Base-by-base conservation (phyloP, 1,284 basidiomycete genomes). In the Ganoderma lucidum region DNA sequence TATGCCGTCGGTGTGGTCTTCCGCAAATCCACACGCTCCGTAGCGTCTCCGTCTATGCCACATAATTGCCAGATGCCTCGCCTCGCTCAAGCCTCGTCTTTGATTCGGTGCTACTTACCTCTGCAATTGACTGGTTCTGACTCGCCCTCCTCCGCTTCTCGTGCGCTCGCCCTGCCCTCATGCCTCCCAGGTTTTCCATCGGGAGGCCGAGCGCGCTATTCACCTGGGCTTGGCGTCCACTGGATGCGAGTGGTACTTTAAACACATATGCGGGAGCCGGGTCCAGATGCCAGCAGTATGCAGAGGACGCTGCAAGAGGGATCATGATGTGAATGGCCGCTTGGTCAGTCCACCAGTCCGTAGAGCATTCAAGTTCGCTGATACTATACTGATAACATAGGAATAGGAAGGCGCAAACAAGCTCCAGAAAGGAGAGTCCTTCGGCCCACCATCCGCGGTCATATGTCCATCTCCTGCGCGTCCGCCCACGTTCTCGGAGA, bases 1-100 rank as follows among this genome's bases (percentile, higher is more conserved):
- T 66, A 62, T 68, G 58, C 62, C 69, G 62, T 53, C 37, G 56
- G 39, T 37, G 62, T 64, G 71, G 69, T 60, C 66, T 62, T 68
- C 71, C 71, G 69, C 48, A 42, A 9, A 41, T 41, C 39, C 39
- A 9, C 39, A 41, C 32, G 17, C 58, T 68, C 71, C 71, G 71
- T 19, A 19, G 35, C 56, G 35, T 35, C 39, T 66, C 63, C 63
- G 65, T 37, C 23, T 44, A 61, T 59, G 39, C 61, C 59, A 44
- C 10, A 37, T 56, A 23, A 23, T 35, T 62, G 32, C 60, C 58
- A 44, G 17, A 30, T 35, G 35, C 35, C 35, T 35, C 35, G 35
- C 35, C 42, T 23, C 23, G 23, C 23, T 23, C 23, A 23, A 23
- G 61, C 41, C 30, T 64, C 62, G 63, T 51, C 30, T n/a, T 61